Base-by-base conservation (phyloP, 2,329 filamentous ascomycete species). In the Aspergillus texensis region DNA sequence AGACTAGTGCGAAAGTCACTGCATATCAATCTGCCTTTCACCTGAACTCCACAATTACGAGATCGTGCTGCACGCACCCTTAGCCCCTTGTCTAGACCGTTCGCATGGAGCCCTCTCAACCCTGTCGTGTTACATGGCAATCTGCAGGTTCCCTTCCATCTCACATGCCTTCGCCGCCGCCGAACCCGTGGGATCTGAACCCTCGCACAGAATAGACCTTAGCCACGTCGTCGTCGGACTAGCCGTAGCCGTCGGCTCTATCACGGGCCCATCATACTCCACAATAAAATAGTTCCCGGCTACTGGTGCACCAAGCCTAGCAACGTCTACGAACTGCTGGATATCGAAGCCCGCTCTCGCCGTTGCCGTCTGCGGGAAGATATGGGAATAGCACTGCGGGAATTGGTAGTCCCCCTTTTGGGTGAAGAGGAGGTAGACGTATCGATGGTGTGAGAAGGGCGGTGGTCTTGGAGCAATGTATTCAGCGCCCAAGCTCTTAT, bases 241-340 rank as follows among this genome's bases (percentile, higher is more conserved):
- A 28, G 58, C 14, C 52, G 56, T 58, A 4, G 57, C 53, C 5
- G 62, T 62, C 28, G 21, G 60, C 58, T 14, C 61, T 58, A 26
- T 62, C 30, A 43, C 30, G 19, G 52, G 12, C 4, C 55, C 65
- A 28, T 73, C 67, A 54, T 78, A 76, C 57, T 76, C 70, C 12
- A 78, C 79, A 26, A 65, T 65, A 54, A 82, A 78, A 67, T 75
- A 82, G 62, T 78, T 81, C 8, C 71, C 77, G 1, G 76, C 77
- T 24, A 80, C 50, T 0, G 76, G 72, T 1, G 65, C 58, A 6
- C 60, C 65, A 12, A 82, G 58, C 1, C 68, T 70, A 2, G 76
- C 68, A 2, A 75, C 77, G 1, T 63, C 54, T 3, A 76, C 68
- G 65, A 82, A 81, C 28, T 68, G 65, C 4, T 60, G 65, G 0